Evolutionary conservation across 495 filamentous ascomycete species (phyloP).

Genomic region (Hypoxylon crocopeplum): DNA sequence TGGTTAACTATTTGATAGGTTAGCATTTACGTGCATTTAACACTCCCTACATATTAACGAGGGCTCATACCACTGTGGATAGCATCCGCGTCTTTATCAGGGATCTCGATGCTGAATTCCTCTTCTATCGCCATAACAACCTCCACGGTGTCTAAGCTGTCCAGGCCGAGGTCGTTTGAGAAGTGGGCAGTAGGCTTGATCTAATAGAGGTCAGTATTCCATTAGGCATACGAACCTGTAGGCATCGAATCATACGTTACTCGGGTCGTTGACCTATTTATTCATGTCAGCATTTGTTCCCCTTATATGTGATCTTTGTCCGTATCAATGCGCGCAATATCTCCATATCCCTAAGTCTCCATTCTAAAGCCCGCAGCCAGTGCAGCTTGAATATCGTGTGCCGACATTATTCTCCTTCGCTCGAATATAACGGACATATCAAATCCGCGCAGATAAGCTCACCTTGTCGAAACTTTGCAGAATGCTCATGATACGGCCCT

Average conservation of each 20-base stretch:
- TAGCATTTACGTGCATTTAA: constrained; percentile 24
- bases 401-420: not conserved
- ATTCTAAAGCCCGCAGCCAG: not conserved
- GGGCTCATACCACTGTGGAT: constrained; percentile 89
- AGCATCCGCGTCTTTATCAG: constrained; percentile 96
- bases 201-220: constrained; percentile 56
- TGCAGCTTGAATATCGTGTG: not conserved
- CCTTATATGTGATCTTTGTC: not conserved
- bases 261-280: constrained; percentile 72
- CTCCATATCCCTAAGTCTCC: not conserved
- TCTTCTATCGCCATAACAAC: constrained; percentile 99
- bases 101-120: constrained; percentile 99
- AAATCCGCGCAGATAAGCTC: constrained; percentile 40
- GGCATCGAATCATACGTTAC: constrained; percentile 64
- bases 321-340: not conserved
- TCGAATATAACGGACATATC: not conserved
- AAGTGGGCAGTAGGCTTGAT: constrained; percentile 85
- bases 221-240: not conserved
- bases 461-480: constrained; percentile 98
- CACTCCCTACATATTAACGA: not conserved
- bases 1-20: constrained; percentile 73
- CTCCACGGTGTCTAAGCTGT: constrained; percentile 97
- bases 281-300: constrained; percentile 33
- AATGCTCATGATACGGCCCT: constrained; percentile 90
- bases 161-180: constrained; percentile 91